Base-by-base conservation (phyloP, 164 flowering plant genomes). In the Piper longum region DNA sequence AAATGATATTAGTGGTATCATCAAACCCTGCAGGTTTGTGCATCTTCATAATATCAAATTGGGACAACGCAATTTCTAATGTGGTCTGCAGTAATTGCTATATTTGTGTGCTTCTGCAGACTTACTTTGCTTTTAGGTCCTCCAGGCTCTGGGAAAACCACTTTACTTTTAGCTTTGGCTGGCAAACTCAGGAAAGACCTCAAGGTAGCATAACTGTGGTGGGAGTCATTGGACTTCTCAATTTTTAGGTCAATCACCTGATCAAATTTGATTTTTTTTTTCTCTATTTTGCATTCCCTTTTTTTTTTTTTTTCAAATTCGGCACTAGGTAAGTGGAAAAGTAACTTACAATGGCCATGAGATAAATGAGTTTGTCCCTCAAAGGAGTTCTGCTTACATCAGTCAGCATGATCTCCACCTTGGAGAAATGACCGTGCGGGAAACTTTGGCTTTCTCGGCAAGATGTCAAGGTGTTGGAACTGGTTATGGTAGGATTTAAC, bases 71-170 rank as follows among this genome's bases (percentile, higher is more conserved):
- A 17, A 12, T 54, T 41, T 4, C 14, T 43, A 16, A 3, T 14
- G 16, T 36, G 41, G 41, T 59, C 5, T 36, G 56, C 18, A n/a
- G 5, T 9, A 41, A 42, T 54, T 16, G 44, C 19, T 12, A 48
- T 48, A 14, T 14, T 4, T 12, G 12, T 59, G 43, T 67, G n/a
- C 6, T 56, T 67, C 54, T 70, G 60, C 69, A 91, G 96, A 73
- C 83, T 91, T 92, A 69, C 91, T 4, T 87, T 91, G 16, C 71
- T 91, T 63, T 67, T 91, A 66, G 98, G 98, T 2, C 98, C 98
- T 63, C 98, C 98, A 19, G 80, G 91, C 18, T 89, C 95, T 0
- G 96, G 98, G 44, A 91, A 91, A 76, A 85, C 98, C 17, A 85
- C 89, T 9, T 83, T 91, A 57, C 71, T 89, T 72, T 65, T 89